A percentile compares a stretch with the other conserved stretches of the same genome.
Conservation (phyloP, 306 rosid genomes). For the Vachellia collinsii region DNA sequence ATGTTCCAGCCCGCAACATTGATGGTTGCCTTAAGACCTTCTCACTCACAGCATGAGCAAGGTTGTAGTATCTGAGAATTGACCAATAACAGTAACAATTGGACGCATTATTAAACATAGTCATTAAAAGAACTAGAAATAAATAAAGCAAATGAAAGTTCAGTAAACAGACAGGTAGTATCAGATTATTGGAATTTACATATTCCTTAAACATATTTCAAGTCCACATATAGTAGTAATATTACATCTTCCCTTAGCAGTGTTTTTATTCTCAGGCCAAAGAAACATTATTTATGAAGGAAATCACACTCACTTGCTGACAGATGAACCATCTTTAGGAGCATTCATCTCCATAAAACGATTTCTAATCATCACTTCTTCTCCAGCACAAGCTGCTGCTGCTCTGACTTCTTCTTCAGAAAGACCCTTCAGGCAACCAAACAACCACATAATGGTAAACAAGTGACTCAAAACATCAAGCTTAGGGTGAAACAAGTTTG, state of each 20-base stretch:
- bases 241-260: slow-evolving; percentile 5
- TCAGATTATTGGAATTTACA: slow-evolving; percentile 12
- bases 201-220: slow-evolving; percentile 13
- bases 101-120: slow-evolving; percentile 11
- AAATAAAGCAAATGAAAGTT: neutral
- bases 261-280: slow-evolving; percentile 3
- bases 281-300: slow-evolving; percentile 29
- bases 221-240: neutral
- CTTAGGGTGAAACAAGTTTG: slow-evolving; percentile 17
- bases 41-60: slow-evolving; percentile 98
- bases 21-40: slow-evolving; percentile 86
- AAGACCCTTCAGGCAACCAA: slow-evolving; percentile 72
- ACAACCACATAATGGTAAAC: slow-evolving; percentile 31
- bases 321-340: slow-evolving; percentile 88
- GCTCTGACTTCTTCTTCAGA: slow-evolving; percentile 99
- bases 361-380: slow-evolving; percentile 94
- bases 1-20: slow-evolving; percentile 88
- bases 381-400: slow-evolving; percentile 97
- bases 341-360: slow-evolving; percentile 96
- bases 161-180: slow-evolving; percentile 13
- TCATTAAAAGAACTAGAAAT: slow-evolving; percentile 29
- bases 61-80: slow-evolving; percentile 79
- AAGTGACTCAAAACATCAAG: neutral
- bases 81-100: slow-evolving; percentile 21
- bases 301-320: slow-evolving; percentile 71